Evolutionary conservation across 306 rosid genomes (phyloP), one percentile per base, ranked within the genome.

Genomic region (Castanea sativa): DNA sequence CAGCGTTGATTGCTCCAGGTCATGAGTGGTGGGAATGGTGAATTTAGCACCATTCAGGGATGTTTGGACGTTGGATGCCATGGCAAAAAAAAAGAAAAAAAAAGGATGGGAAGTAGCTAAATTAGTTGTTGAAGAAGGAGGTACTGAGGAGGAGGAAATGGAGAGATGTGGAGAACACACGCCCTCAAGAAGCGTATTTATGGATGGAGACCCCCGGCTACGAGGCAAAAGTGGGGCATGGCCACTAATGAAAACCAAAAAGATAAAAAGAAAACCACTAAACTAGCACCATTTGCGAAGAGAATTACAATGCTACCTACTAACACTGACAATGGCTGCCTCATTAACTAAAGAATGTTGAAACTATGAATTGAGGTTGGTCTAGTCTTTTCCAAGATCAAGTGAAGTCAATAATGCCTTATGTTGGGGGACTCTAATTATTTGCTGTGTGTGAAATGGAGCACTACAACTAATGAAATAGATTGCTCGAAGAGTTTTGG

Each of bases 141-240:
- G 27, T 51, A 35, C 70, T 18, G 59, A 43, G 32, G 69, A 43
- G 32, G 69, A 49, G 65, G 75, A 56, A 30, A 58, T 83, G 85
- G 60, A 69, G 57, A 80, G 91, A 90, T 89, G 97, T 90, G 97
- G 86, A 82, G 75, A 83, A 90, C 99, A 95, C 99, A 86, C 95
- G 91, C 91, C 71, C 56, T 51, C 56, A 21, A 71, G 70, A 55
- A 82, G 87, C 88, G 85, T 90, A 92, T 91, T 92, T 92, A 95
- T 90, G 83, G 91, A 84, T 83, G 83, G 83, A 76, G 35, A 32
- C 49, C 21, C 71, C 59, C 61, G 43, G 45, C 41, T 76, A 64
- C 72, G 87, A 78, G 77, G 82, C 82, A 78, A 81, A 60, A 51
- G 88, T 86, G 87, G 94, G 93, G 78, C 80, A 80, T 52, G 9